Base-by-base conservation (phyloP, 306 rosid species). In the Geum urbanum region DNA sequence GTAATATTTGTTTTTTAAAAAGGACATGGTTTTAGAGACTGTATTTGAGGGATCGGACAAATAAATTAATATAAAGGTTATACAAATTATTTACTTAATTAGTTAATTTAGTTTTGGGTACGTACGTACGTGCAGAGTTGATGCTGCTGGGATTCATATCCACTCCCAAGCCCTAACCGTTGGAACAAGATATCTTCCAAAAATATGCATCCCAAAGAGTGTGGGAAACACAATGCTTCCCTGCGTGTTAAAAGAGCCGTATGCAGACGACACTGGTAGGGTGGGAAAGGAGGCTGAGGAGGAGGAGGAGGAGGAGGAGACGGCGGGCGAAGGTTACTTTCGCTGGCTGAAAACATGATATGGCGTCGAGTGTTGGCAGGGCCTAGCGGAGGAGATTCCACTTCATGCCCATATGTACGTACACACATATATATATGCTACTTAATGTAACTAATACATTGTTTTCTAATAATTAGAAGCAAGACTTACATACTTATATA, bases 141-240 rank as follows among this genome's bases (percentile, higher is more conserved):
- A 87, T 89, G 92, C 81, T 87, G 8, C 64, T 89, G 73, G 96
- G 96, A 35, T 89, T 87, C 71, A 64, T 89, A 70, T 89, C 96
- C 16, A 19, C 72, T 87, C 55, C n/a, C n/a, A n/a, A n/a, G n/a
- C n/a, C n/a, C 78, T 89, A 19, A 89, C 96, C 0, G 86, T 82
- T 69, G 84, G 89, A 15, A 85, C 90, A 40, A 63, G 37, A 49
- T 84, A 55, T 54, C 27, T 89, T 12, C 79, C 86, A 2, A 85
- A 73, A 59, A 82, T 89, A 74, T 89, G 92, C 76, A 82, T 89
- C 19, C 77, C 89, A 13, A 0, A 3, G 1, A 55, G 66, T 12
- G 9, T 44, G 64, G 83, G 86, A 11, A 70, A 81, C 39, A 66
- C 72, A 9, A 83, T 87, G 96, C 92, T 89, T 74, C 96, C 96